phyloP scores from a whole-genome alignment of 2,329 filamentous ascomycete genomes.

The Aspergillus bombycis region DNA sequence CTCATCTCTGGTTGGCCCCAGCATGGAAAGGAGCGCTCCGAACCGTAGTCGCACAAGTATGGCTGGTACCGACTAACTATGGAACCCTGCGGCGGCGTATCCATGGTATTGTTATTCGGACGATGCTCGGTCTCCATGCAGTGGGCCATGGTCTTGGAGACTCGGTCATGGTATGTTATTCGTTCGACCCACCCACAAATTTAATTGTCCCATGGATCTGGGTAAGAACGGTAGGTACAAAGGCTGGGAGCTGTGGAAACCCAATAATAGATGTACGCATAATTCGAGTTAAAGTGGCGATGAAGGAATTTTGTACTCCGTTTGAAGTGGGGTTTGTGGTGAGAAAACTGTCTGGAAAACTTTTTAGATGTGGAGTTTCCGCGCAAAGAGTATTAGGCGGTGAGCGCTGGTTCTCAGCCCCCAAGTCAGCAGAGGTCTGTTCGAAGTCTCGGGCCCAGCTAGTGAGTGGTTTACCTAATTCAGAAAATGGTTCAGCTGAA shows the following conservation, averaged over 20 bases:
- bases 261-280: conserved; percentile 2
- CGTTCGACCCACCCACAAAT: conserved; percentile 10
- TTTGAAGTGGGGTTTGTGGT: conserved; percentile 4
- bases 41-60: conserved; percentile 37
- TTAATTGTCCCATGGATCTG: conserved; percentile 22
- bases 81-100: conserved; percentile 15
- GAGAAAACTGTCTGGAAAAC: not conserved
- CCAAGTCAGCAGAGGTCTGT: not conserved
- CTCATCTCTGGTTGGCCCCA: conserved; percentile 18
- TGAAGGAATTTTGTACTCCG: conserved; percentile 8
- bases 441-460: not conserved
- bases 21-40: conserved; percentile 34
- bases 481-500: conserved; percentile 11
- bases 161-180: conserved; percentile 5
- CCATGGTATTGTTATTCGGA: conserved; percentile 12
- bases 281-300: conserved; percentile 17
- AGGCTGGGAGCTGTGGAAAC: conserved; percentile 14
- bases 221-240: conserved; percentile 1
- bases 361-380: not conserved
- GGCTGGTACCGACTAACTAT: conserved; percentile 24
- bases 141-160: conserved; percentile 2
- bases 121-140: conserved; percentile 21
- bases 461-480: not conserved
- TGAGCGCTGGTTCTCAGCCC: conserved; percentile 1
- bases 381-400: conserved; percentile 6